Percentiles rank a stretch among this genome's conserved stretches.
Conservation (phyloP, 768 basidiomycete species). For the Collybia sp. region DNA sequence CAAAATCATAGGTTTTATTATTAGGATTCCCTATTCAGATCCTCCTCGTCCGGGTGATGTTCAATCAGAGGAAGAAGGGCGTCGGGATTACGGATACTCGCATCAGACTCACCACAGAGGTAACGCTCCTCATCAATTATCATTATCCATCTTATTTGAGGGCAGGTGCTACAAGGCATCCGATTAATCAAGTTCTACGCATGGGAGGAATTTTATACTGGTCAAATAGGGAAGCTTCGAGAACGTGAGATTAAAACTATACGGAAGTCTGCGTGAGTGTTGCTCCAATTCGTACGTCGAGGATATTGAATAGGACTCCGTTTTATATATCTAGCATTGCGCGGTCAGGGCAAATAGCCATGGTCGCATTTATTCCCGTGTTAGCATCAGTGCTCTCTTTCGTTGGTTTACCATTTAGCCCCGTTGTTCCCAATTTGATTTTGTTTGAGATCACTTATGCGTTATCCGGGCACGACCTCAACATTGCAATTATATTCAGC, state of each 20-base stretch:
- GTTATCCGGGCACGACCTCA: constrained; percentile 48
- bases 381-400: constrained; percentile 48
- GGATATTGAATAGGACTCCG: neutral
- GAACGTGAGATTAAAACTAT: constrained; percentile 34
- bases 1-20: constrained; percentile 36
- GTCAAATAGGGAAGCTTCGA: constrained; percentile 35
- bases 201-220: constrained; percentile 49
- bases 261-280: constrained; percentile 30
- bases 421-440: neutral
- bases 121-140: constrained; percentile 10
- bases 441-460: constrained; percentile 53
- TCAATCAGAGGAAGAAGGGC: constrained; percentile 46
- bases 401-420: constrained; percentile 25
- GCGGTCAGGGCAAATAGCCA: constrained; percentile 31
- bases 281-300: neutral
- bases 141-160: neutral
- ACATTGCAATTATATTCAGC: constrained; percentile 50
- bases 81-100: constrained; percentile 65
- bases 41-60: constrained; percentile 46
- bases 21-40: constrained; percentile 58
- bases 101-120: constrained; percentile 60
- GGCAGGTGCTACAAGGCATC: constrained; percentile 58
- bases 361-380: constrained; percentile 47
- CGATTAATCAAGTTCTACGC: constrained; percentile 62
- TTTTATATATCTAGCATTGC: constrained; percentile 24